Base-by-base conservation (phyloP, 106 monocot species). In the Dioscorea alata region DNA sequence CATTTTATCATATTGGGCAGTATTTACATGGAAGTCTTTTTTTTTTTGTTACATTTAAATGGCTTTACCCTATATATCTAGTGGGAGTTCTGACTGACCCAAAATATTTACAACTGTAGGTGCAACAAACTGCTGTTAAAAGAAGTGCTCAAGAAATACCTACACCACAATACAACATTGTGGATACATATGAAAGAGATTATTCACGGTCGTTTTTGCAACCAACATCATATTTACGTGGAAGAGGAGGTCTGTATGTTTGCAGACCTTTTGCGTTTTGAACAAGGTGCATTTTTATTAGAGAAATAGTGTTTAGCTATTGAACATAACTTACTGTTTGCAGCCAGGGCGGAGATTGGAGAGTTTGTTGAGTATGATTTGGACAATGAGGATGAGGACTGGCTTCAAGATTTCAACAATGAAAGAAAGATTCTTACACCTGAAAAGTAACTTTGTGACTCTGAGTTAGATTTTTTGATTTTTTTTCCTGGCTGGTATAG, bases 311-410 rank as follows among this genome's bases (percentile, higher is more conserved):
- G 21, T 13, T 2, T 13, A 6, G 32, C 9, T 22, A 48, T 18
- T 63, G 12, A 17, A 49, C 34, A 72, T 61, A 21, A 56, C 10
- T 61, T 77, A 61, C 50, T 49, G 18, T 74, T 49, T 87, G 64
- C 85, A 99, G 97, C 85, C 19, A 79, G 97, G 76, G 92, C 79
- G 78, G 97, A 99, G 71, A 66, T 99, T 79, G 83, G 92, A 69
- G 97, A 92, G 58, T 99, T 92, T 83, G 75, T 92, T 50, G 97
- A 99, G 70, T 99, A 99, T 81, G 97, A 99, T 70, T 68, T 99
- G 74, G 92, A 99, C 68, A 87, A 90, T 71, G 97, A 99, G 62
- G 97, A 99, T 69, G 97, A 92, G 48, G 92, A 87, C 54, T 99
- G 97, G 97, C 87, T 99, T 75, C 76, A 92, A 50, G 86, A 90